phyloP scores from a whole-genome alignment of 2,329 filamentous ascomycete genomes.

The Fusarium sp. region DNA sequence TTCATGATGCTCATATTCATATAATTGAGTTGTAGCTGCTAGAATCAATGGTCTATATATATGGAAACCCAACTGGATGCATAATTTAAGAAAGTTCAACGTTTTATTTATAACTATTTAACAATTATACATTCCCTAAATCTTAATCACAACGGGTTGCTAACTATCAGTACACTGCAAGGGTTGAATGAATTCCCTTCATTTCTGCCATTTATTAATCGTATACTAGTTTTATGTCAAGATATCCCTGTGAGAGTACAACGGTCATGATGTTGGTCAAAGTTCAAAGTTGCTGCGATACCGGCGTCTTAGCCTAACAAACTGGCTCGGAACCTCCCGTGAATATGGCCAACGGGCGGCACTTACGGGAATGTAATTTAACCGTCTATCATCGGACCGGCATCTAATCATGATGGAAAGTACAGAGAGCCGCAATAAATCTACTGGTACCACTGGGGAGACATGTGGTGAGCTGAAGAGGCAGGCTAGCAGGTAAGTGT shows the following conservation, averaged over 20 bases:
- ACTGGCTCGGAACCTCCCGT: not conserved
- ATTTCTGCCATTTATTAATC: not conserved
- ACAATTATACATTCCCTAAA: not conserved
- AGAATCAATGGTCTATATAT: not conserved
- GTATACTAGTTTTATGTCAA: not conserved
- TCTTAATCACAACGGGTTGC: not conserved
- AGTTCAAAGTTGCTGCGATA: not conserved
- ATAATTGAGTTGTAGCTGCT: too few relatives aligned
- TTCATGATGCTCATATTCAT: too few relatives aligned
- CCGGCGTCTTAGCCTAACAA: not conserved
- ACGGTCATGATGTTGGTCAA: not conserved
- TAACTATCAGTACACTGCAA: not conserved
- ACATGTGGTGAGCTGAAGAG: not conserved
- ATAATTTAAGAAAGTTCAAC: not conserved
- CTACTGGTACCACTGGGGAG: not conserved
- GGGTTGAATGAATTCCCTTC: not conserved
- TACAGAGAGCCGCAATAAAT: not conserved
- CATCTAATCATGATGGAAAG: not conserved
- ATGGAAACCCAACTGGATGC: not conserved
- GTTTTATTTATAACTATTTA: not conserved
- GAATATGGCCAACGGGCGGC: not conserved
- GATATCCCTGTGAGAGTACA: too few relatives aligned
- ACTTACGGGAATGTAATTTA: not conserved
- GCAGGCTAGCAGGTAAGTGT: not conserved
- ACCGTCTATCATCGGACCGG: not conserved